Evolutionary conservation across 345 rosid genomes (phyloP), one percentile per base, ranked within the genome.

Genomic region (Acer saccharum): DNA sequence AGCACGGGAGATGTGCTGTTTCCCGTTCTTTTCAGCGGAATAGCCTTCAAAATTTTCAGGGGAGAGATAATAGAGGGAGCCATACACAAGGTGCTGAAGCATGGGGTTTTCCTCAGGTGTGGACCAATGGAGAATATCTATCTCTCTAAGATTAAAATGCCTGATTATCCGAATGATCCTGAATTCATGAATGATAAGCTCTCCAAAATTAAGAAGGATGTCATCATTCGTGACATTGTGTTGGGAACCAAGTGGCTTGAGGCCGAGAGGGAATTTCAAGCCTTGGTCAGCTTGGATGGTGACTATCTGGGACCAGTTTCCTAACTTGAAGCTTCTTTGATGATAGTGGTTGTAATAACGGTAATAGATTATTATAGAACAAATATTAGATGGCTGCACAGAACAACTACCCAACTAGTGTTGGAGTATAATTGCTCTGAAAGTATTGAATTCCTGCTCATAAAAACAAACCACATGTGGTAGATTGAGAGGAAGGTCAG

Each of bases 181-280:
- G 81, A 86, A 46, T 94, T 96, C 85, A 72, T 90, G 83, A 87
- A 84, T 52, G 94, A 88, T 17, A 91, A 88, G 86, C 75, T 35
- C 71, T 84, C 94, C 1, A 87, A 85, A 89, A 89, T 94, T 55
- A 83, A 84, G 75, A 88, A 92, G 67, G 94, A 84, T 65, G 81
- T 80, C 2, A 76, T 44, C 39, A 77, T 94, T 13, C 90, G 97
- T 1, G 78, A 88, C 83, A 79, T 94, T 18, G 97, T 96, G 83
- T 79, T 93, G 1, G 98, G 86, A 48, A 87, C 90, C 0, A 90
- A 86, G 83, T 94, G 97, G 98, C 77, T 92, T 57, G 96, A 96
- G 79, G 89, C 85, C 1, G 95, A 94, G 74, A 85, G 94, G 81
- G 98, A 94, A 63, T 91, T 94, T 78, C 99, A 85, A 87, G 99